Evolutionary conservation across 1,284 basidiomycete genomes (phyloP), one percentile per base, ranked within the genome.

Genomic region (Ustilago tritici): DNA sequence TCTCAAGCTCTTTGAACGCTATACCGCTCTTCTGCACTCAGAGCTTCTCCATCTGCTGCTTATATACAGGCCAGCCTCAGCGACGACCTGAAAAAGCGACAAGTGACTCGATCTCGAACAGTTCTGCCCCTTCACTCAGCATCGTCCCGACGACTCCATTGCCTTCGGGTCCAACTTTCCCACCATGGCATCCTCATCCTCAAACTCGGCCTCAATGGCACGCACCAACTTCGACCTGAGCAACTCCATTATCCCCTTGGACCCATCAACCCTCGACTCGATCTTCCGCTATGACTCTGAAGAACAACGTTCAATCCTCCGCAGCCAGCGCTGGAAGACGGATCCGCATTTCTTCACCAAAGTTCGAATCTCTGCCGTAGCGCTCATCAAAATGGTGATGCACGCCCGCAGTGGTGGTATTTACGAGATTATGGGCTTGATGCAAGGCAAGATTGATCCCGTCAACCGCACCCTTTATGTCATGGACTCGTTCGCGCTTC

Each of bases 351-450:
- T 94, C 88, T 98, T 98, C 88, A 94, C 93, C 84, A 90, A 91
- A 62, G 96, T 96, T 87, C 94, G 93, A 87, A 96, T 99, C 76
- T 96, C 94, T 1, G 95, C 95, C 0, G 91, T 96, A 35, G 95
- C 96, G 8, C 87, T 99, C 76, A 96, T 98, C 88, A 99, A 99
- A 89, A 99, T 99, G 96, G 96, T 95, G 60, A 98, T 97, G 83
- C 96, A 99, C 87, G 96, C 97, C 43, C 91, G 96, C 54, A 98
- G 95, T 7, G 97, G 96, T 57, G 96, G 97, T 2, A 92, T 93
- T 62, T 94, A 98, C 88, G 96, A 99, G 88, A 97, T 99, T 84
- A 99, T 99, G 97, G 97, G 97, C 10, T 89, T 98, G 52, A 98
- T 99, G 95, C 95, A 98, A 87, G 96, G 96, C 56, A 97, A 97